Evolutionary conservation across 2,329 filamentous ascomycete species (phyloP), one percentile per base, ranked within the genome.

Genomic region (Coniochaeta ligniaria): DNA sequence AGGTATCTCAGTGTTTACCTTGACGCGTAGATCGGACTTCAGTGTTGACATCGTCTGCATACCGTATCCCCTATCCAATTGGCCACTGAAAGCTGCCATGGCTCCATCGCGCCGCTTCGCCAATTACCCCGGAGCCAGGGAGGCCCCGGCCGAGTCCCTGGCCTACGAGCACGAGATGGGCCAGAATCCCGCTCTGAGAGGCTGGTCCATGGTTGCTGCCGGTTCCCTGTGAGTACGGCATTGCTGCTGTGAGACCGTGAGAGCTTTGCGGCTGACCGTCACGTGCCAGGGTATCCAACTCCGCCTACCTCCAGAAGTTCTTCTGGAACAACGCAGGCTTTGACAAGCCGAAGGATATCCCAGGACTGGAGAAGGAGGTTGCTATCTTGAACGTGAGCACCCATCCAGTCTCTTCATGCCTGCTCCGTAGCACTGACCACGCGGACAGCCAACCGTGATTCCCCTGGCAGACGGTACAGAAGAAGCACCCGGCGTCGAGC

Each of bases 251-350:
- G 54, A 7, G 3, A 6, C 50, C 22, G 56, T 31, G 59, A 38
- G 24, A 31, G 24, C 47, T 31, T 17, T 24, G 47, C 47, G 47
- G 24, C 47, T 52, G 47, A 52, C 17, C 2, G n/a, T 4, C 22
- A 28, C 57, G 12, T 24, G 41, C 26, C 58, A 89, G 87, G 22
- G 73, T 92, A 50, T 77, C 83, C 1, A 83, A 82, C 28, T 75
- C 87, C n/a, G 75, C 77, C 12, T 78, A 83, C 50, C 63, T 94
- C 9, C 87, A 90, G 62, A 82, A 79, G 60, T 74, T 83, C 54
- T 80, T 93, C 63, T 96, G 88, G 87, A 76, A 75, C 57, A 91
- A 92, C 75, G 87, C 89, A 56, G 73, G 81, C 31, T 83, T 87
- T 60, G 77, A 75, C 33, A 70, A 67, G 20, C 69, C 82, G 63